These are phyloP conservation scores for Pyrrhoderma noxium DNA, from an alignment of 1,284 basidiomycete species.

Conservation along the genomic window DNA sequence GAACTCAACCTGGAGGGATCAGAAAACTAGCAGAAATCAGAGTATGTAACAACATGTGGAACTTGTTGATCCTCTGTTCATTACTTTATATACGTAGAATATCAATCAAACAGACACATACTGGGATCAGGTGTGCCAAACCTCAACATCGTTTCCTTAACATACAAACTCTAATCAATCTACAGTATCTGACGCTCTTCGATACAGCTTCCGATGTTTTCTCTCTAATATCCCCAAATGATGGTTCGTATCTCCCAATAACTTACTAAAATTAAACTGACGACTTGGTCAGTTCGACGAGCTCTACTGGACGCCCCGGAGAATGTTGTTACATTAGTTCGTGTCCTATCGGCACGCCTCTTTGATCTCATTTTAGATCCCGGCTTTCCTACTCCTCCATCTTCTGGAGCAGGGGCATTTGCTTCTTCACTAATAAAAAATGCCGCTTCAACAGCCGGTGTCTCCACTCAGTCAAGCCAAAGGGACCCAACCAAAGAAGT, in stretches of 20 bases:
- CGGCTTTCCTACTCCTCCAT: constrained; percentile 64
- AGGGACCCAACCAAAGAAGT: constrained; percentile 75
- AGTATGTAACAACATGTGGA: constrained; percentile 31
- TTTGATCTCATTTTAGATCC: constrained; percentile 78
- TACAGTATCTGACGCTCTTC: constrained; percentile 75
- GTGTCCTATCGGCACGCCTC: constrained; percentile 65
- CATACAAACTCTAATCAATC: constrained; percentile 19
- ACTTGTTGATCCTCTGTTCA: too few relatives aligned
- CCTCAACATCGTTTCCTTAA: not conserved
- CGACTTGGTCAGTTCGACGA: constrained; percentile 52
- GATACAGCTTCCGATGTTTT: constrained; percentile 85
- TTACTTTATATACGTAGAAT: constrained; percentile 37
- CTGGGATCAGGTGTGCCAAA: constrained; percentile 69
- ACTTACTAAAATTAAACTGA: constrained; percentile 3
- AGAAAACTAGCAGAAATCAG: constrained; percentile 62
- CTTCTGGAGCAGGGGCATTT: constrained; percentile 53
- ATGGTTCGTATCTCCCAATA: constrained; percentile 48
- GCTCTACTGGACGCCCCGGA: constrained; percentile 76
- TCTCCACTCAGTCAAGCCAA: constrained; percentile 30
- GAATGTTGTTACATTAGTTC: constrained; percentile 78
- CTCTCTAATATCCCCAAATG: constrained; percentile 77
- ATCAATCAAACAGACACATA: constrained; percentile 69
- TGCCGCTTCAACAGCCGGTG: constrained; percentile 29
- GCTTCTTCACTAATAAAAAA: constrained; percentile 62
- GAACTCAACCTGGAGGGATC: constrained; percentile 72